These are phyloP conservation scores for Heterococcus sp. DNA, from an alignment of 108 stramenopile species.

Conservation along the genomic window DNA sequence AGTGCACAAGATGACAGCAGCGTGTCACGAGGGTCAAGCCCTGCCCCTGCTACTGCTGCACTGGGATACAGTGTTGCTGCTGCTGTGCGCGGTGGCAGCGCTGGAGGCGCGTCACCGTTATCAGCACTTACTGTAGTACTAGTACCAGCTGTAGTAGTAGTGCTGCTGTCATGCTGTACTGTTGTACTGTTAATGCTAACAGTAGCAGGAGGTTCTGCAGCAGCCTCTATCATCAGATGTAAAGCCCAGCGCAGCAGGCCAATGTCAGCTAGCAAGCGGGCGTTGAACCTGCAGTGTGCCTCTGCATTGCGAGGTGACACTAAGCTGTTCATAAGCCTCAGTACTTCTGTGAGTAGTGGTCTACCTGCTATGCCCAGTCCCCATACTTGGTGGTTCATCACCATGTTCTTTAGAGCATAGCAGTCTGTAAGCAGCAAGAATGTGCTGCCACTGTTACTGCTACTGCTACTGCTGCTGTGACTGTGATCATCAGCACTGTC, in stretches of 20 bases:
- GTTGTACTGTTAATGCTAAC: background rate
- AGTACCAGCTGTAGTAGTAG: no score
- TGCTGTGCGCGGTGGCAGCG: no score
- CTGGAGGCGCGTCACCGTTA: background rate
- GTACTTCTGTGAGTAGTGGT: background rate
- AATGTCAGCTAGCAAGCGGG: slow-evolving; percentile 25
- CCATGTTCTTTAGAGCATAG: slow-evolving; percentile 33
- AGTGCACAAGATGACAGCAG: slow-evolving; percentile 36
- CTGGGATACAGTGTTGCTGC: background rate
- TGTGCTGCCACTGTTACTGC: background rate
- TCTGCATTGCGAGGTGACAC: background rate
- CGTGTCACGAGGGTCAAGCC: slow-evolving; percentile 28
- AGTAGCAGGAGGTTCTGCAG: background rate
- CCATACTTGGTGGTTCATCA: slow-evolving; percentile 39
- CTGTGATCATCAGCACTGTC: background rate
- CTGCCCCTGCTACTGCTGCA: slow-evolving; percentile 30
- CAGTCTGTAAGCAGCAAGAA: slow-evolving; percentile 44
- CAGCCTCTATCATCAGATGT: slow-evolving; percentile 18
- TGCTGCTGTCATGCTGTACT: no score
- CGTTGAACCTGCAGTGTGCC: slow-evolving; percentile 40
- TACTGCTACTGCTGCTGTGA: background rate
- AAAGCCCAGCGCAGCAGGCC: slow-evolving; percentile 32
- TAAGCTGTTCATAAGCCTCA: background rate
- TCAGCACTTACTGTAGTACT: no score
- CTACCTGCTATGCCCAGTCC: background rate